Conservation (phyloP, 2,329 filamentous ascomycete genomes). For the Alternaria dauci region DNA sequence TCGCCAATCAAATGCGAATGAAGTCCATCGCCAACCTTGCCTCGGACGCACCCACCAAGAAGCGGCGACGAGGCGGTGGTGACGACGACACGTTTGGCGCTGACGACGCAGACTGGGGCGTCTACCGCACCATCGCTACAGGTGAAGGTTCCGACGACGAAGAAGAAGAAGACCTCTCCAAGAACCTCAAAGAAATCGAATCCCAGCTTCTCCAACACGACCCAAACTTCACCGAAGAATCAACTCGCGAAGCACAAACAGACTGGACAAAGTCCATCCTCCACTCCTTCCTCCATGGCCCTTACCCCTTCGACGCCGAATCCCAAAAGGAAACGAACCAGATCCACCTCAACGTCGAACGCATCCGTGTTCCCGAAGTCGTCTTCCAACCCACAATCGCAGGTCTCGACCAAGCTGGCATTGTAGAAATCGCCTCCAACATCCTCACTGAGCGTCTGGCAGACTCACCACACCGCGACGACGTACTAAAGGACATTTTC, state of each 20-base stretch:
- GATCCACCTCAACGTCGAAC: slow-evolving; percentile 94
- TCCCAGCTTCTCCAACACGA: slow-evolving; percentile 86
- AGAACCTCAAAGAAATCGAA: slow-evolving; percentile 78
- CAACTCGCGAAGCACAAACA: slow-evolving; percentile 88
- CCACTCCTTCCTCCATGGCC: slow-evolving; percentile 88
- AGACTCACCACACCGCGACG: slow-evolving; percentile 65
- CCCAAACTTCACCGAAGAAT: slow-evolving; percentile 86
- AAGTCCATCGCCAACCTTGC: slow-evolving; percentile 96
- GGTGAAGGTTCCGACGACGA: slow-evolving; percentile 85
- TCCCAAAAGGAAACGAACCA: slow-evolving; percentile 84
- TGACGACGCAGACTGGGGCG: slow-evolving; percentile 97
- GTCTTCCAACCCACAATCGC: slow-evolving; percentile 93
- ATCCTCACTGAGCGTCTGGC: slow-evolving; percentile 84
- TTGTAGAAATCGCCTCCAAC: slow-evolving; percentile 90
- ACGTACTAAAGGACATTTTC: slow-evolving; percentile 86
- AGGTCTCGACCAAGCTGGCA: slow-evolving; percentile 89
- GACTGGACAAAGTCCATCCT: slow-evolving; percentile 95
- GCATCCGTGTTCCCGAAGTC: slow-evolving; percentile 91
- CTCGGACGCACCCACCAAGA: slow-evolving; percentile 83
- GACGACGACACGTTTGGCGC: slow-evolving; percentile 97
- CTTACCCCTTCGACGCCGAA: slow-evolving; percentile 82
- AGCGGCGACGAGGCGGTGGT: slow-evolving; percentile 81
- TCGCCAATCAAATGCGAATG: slow-evolving; percentile 97
- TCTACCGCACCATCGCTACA: slow-evolving; percentile 91
- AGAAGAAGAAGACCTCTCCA: slow-evolving; percentile 86